Conservation (phyloP, 805 yeast species). For the Debaryomyces hansenii region DNA sequence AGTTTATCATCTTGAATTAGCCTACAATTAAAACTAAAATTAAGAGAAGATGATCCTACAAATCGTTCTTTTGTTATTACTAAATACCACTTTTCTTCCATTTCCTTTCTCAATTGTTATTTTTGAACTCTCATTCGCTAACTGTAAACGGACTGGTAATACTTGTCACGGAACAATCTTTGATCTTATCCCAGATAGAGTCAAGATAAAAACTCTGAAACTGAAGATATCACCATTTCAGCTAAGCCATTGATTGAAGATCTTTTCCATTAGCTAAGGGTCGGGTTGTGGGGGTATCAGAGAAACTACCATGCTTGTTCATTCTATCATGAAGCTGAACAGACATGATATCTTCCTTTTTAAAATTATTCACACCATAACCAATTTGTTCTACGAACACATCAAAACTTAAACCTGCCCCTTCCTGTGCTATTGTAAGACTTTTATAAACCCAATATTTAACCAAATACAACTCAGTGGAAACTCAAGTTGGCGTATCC, state of each 20-base stretch:
- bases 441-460: constrained; percentile 3
- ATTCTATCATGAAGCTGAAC: constrained; percentile 55
- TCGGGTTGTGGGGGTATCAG: constrained; percentile 10
- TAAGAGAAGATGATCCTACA: no score
- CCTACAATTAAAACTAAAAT: no score
- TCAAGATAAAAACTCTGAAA: constrained; percentile 10
- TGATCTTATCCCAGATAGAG: constrained; percentile 22
- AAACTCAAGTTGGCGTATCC: not conserved
- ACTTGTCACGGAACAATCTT: constrained; percentile 22
- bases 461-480: constrained; percentile 4
- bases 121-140: constrained; percentile 36
- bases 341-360: constrained; percentile 57
- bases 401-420: constrained; percentile 59
- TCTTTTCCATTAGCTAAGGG: constrained; percentile 14
- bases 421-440: constrained; percentile 17
- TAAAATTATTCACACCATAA: constrained; percentile 30
- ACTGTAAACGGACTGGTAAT: constrained; percentile 24
- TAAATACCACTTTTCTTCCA: constrained; percentile 46
- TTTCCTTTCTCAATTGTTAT: constrained; percentile 39
- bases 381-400: constrained; percentile 55
- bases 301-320: constrained; percentile 52
- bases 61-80: constrained; percentile 6
- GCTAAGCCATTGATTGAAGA: not conserved
- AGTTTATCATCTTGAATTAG: no score
- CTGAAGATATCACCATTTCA: constrained; percentile 4